Evolutionary conservation across 225 moss, liverwort and hornwort genomes (phyloP).

Genomic region (Asterella californica): DNA sequence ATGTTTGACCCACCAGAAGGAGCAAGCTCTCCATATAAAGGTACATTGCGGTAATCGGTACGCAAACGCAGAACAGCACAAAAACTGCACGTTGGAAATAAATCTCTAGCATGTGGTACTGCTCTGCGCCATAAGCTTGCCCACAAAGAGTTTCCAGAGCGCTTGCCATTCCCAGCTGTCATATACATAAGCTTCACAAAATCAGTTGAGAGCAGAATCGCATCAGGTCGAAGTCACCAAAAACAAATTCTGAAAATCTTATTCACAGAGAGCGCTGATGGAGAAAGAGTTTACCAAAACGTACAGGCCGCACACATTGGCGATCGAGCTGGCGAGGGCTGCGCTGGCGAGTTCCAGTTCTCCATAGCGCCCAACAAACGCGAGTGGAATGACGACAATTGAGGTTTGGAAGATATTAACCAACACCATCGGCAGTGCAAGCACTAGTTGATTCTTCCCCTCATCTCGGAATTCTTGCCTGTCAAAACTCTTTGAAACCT

Average conservation of each 20-base stretch:
- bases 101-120: constrained; percentile 58
- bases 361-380: constrained; percentile 70
- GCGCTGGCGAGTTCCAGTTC: constrained; percentile 79
- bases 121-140: constrained; percentile 69
- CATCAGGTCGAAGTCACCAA: background rate
- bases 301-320: constrained; percentile 77
- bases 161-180: constrained; percentile 64
- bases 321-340: constrained; percentile 73
- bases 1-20: constrained; percentile 44
- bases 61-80: constrained; percentile 29
- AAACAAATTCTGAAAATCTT: background rate
- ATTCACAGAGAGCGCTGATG: background rate
- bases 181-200: background rate
- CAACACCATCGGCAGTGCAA: constrained; percentile 80
- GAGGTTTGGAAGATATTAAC: constrained; percentile 73
- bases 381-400: constrained; percentile 62
- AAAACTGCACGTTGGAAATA: constrained; percentile 55
- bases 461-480: constrained; percentile 27
- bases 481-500: background rate
- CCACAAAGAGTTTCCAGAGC: constrained; percentile 71
- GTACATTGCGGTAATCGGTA: constrained; percentile 53
- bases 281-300: constrained; percentile 52
- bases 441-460: constrained; percentile 47
- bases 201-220: background rate
- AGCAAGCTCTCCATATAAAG: constrained; percentile 47